Conservation (phyloP, 805 yeast genomes). For the Yarrowia sp. region DNA sequence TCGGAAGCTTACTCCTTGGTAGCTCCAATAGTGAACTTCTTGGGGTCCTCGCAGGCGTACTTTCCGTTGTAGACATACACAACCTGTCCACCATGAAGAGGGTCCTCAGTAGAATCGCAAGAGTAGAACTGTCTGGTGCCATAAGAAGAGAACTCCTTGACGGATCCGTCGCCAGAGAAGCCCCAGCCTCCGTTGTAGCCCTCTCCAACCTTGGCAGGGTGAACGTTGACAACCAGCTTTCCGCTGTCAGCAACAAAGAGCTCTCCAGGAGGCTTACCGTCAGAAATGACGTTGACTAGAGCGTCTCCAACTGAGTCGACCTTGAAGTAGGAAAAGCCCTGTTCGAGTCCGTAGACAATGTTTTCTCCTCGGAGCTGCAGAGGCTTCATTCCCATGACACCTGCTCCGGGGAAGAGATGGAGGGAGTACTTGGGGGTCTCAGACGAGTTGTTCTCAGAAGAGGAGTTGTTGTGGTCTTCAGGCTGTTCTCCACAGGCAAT, state of each 20-base stretch:
- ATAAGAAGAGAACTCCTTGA: neutral
- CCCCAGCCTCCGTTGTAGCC: conserved; percentile 9
- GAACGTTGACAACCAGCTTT: neutral
- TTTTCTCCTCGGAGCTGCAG: neutral
- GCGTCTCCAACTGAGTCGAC: neutral
- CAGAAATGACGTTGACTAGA: neutral
- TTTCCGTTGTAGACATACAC: neutral
- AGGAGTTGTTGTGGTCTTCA: neutral
- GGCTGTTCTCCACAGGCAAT: conserved; percentile 1
- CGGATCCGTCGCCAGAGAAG: neutral
- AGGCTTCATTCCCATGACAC: neutral
- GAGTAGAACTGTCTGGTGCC: conserved; percentile 1
- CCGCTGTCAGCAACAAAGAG: neutral
- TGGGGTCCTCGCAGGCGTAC: conserved; percentile 9
- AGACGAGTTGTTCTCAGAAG: neutral
- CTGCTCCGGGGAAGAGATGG: conserved; percentile 1
- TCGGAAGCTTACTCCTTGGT: neutral
- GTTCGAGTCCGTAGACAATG: conserved; percentile 1
- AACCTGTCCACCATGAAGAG: neutral
- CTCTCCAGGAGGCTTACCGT: neutral
- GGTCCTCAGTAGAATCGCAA: neutral
- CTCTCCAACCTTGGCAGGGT: neutral
- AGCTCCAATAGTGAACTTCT: neutral
- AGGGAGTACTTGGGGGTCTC: neutral
- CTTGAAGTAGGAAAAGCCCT: conserved; percentile 1